A percentile compares a stretch with the other conserved stretches of the same genome.
These are phyloP conservation scores for Juglanconis oblonga DNA, from an alignment of 2,329 filamentous ascomycete genomes.

Conservation along the genomic window DNA sequence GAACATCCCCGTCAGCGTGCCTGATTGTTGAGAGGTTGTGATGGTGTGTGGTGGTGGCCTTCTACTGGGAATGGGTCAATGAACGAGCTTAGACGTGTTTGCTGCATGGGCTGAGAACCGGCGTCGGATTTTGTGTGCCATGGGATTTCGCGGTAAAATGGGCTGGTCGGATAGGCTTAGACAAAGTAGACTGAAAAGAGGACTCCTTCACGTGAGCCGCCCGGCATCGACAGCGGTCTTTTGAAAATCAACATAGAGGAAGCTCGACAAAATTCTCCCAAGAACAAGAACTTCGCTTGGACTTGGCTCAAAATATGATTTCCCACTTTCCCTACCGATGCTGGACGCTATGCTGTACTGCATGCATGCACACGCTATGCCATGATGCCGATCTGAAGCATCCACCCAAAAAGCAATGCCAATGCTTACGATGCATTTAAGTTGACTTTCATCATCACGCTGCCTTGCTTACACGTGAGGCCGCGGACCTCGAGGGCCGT, in stretches of 20 bases:
- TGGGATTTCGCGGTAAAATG: too few relatives aligned
- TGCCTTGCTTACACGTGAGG: not conserved
- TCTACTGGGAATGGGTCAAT: not conserved
- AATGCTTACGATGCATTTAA: too few relatives aligned
- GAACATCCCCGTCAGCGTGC: conserved; percentile 49
- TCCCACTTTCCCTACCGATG: not conserved
- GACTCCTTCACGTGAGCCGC: too few relatives aligned
- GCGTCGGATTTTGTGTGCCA: too few relatives aligned
- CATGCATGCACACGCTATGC: not conserved
- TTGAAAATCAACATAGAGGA: too few relatives aligned
- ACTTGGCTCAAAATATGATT: not conserved
- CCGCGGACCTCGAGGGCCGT: not conserved
- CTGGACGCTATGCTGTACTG: not conserved
- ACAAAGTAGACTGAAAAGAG: too few relatives aligned
- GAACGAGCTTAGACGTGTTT: not conserved
- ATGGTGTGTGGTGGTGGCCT: not conserved
- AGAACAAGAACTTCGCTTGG: not conserved
- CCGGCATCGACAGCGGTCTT: too few relatives aligned
- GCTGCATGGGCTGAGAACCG: too few relatives aligned
- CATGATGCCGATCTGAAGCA: not conserved
- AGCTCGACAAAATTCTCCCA: too few relatives aligned
- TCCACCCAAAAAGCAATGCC: not conserved
- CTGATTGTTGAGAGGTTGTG: conserved; percentile 38
- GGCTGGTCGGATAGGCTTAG: too few relatives aligned
- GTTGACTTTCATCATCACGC: not conserved